Percentiles rank a stretch among this genome's conserved stretches.
phyloP scores from a whole-genome alignment of 495 filamentous ascomycete species.

The Tricharina praecox region DNA sequence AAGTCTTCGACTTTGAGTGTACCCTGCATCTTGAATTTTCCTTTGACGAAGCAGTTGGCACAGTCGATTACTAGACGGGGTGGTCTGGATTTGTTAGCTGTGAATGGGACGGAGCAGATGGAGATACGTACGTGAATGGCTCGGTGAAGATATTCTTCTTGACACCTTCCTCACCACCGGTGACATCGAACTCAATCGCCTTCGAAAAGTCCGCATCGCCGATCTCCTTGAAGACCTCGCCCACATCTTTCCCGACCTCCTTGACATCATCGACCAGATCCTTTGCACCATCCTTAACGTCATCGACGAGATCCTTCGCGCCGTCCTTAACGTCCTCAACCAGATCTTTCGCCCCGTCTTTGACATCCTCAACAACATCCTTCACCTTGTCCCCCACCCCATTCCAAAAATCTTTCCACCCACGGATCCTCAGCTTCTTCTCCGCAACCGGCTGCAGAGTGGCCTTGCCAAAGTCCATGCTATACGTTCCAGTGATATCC shows the following conservation, averaged over 20 bases:
- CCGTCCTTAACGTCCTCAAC: not conserved
- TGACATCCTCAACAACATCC: not conserved
- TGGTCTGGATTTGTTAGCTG: not conserved
- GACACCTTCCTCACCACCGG: not conserved
- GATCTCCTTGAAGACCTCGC: conserved; percentile 2
- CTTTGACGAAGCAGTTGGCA: conserved; percentile 26
- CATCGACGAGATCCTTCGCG: not conserved
- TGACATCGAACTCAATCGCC: not conserved
- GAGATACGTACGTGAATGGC: not conserved
- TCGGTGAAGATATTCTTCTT: conserved; percentile 3
- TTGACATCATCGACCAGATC: not conserved
- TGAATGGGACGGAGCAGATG: not conserved
- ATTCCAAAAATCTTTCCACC: not conserved
- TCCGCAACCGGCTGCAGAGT: conserved; percentile 6
- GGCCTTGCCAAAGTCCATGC: conserved; percentile 27
- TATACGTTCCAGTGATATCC: conserved; percentile 27
- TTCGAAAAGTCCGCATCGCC: not conserved
- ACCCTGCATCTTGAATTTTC: conserved; percentile 24
- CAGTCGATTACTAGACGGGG: conserved; percentile 24
- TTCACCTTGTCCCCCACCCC: not conserved
- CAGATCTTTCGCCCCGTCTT: conserved; percentile 3
- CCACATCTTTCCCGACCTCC: conserved; percentile 1
- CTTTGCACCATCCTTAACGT: conserved; percentile 2
- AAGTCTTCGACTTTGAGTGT: conserved; percentile 25
- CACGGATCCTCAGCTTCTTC: conserved; percentile 9